These are phyloP conservation scores for Typha latifolia DNA, from an alignment of 176 grass and related monocot genomes.

Conservation along the genomic window DNA sequence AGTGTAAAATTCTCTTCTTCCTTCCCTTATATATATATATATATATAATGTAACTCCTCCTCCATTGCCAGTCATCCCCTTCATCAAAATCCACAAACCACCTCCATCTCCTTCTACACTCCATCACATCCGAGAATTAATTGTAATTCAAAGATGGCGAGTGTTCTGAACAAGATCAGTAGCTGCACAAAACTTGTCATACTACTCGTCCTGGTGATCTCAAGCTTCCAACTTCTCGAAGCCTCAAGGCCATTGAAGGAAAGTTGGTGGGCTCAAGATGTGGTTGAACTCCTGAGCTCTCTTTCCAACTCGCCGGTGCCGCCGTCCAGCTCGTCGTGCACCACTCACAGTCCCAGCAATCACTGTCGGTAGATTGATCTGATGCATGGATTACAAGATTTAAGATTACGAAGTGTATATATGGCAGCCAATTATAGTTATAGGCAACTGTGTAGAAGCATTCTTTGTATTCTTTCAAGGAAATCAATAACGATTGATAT, in stretches of 20 bases:
- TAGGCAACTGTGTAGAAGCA: too few species aligned
- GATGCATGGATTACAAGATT: background rate
- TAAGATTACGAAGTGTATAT: too few species aligned
- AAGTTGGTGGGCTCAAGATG: background rate
- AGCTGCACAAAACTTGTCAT: background rate
- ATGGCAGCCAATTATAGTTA: too few species aligned
- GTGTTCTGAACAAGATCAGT: background rate
- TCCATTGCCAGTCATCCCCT: too few species aligned
- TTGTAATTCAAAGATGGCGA: background rate
- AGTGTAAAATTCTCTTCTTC: too few species aligned
- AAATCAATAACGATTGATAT: too few species aligned
- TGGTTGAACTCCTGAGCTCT: slow-evolving; percentile 6
- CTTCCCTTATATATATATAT: too few species aligned
- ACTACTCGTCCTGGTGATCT: slow-evolving; percentile 26
- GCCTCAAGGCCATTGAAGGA: slow-evolving; percentile 25
- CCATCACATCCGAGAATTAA: too few species aligned
- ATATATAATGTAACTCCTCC: too few species aligned
- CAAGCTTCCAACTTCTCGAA: slow-evolving; percentile 6
- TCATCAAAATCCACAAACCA: too few species aligned
- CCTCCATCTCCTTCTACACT: too few species aligned
- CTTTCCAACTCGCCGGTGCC: background rate
- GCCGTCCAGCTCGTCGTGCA: slow-evolving; percentile 22
- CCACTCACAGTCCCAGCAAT: slow-evolving; percentile 30
- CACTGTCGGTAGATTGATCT: background rate
- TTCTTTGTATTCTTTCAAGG: too few species aligned